Conservation (phyloP, 2,329 filamentous ascomycete genomes). For the Microcera coccophila region DNA sequence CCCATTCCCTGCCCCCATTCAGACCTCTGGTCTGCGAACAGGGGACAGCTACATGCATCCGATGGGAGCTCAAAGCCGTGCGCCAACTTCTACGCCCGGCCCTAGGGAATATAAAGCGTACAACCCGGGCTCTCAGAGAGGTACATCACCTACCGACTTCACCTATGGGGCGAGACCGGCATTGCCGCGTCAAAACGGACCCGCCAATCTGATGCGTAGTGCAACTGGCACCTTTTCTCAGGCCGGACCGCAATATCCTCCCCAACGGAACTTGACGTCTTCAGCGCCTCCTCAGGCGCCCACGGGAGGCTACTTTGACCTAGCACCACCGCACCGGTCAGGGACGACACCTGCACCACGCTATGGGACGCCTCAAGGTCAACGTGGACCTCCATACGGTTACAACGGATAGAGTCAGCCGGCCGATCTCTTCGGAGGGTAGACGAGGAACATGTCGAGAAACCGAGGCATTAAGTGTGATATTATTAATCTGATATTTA, state of each 20-base stretch:
- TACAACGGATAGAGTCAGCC: conserved; percentile 39
- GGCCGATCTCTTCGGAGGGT: too few relatives aligned
- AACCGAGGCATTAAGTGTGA: conserved; percentile 14
- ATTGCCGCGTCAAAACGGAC: conserved; percentile 15
- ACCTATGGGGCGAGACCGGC: conserved; percentile 22
- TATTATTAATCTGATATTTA: conserved; percentile 8
- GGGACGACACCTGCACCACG: conserved; percentile 4
- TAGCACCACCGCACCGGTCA: conserved; percentile 27
- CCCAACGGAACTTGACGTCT: conserved; percentile 45
- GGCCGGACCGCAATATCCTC: conserved; percentile 33
- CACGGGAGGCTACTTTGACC: conserved; percentile 26
- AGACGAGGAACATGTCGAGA: conserved; percentile 23
- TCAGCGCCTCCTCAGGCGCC: conserved; percentile 33
- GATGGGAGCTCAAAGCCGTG: conserved; percentile 6
- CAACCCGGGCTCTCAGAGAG: conserved; percentile 31
- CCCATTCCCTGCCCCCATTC: conserved; percentile 31
- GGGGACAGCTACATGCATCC: conserved; percentile 30
- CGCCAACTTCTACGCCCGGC: conserved; percentile 11
- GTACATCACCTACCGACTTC: conserved; percentile 31
- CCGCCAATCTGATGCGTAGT: conserved; percentile 33
- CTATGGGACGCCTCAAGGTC: conserved; percentile 8
- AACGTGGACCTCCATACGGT: conserved; percentile 30
- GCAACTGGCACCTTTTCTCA: conserved; percentile 37
- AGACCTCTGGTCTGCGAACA: conserved; percentile 31
- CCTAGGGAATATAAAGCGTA: conserved; percentile 28